phyloP scores from a whole-genome alignment of 495 filamentous ascomycete species.

The Zalerion maritima region DNA sequence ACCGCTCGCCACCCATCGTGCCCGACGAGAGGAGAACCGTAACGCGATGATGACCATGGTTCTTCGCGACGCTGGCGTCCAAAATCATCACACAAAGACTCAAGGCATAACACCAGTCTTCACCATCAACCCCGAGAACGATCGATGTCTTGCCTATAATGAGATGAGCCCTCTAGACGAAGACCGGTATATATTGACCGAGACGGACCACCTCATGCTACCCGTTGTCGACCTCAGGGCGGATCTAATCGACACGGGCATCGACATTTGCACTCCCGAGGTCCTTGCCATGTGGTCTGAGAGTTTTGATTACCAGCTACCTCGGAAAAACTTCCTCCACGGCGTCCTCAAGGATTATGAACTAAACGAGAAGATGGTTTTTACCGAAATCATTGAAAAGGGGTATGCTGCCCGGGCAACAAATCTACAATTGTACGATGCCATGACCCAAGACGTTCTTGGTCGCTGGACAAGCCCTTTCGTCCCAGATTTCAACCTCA shows the following conservation, averaged over 20 bases:
- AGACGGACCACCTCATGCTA: constrained; percentile 55
- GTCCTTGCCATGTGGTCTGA: constrained; percentile 91
- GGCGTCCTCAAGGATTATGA: constrained; percentile 94
- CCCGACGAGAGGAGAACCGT: constrained; percentile 69
- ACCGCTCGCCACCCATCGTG: constrained; percentile 64
- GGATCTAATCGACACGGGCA: constrained; percentile 85
- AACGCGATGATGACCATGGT: constrained; percentile 99
- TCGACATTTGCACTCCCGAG: constrained; percentile 96
- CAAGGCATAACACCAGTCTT: constrained; percentile 67
- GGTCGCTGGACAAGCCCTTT: constrained; percentile 86
- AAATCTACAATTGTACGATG: constrained; percentile 79
- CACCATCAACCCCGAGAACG: constrained; percentile 63
- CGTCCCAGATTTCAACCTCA: constrained; percentile 75
- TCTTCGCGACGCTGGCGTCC: constrained; percentile 58
- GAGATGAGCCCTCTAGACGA: constrained; percentile 43
- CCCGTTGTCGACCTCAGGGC: constrained; percentile 63
- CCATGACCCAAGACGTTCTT: constrained; percentile 78
- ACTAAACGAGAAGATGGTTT: constrained; percentile 87
- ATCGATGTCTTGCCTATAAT: constrained; percentile 86
- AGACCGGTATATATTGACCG: constrained; percentile 46
- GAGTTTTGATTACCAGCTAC: constrained; percentile 89
- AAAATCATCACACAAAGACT: constrained; percentile 55
- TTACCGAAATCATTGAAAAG: constrained; percentile 71
- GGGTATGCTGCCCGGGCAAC: constrained; percentile 71
- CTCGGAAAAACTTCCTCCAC: constrained; percentile 75